phyloP scores from a whole-genome alignment of 257 asterid species.

The Solanum gandarillasii region DNA sequence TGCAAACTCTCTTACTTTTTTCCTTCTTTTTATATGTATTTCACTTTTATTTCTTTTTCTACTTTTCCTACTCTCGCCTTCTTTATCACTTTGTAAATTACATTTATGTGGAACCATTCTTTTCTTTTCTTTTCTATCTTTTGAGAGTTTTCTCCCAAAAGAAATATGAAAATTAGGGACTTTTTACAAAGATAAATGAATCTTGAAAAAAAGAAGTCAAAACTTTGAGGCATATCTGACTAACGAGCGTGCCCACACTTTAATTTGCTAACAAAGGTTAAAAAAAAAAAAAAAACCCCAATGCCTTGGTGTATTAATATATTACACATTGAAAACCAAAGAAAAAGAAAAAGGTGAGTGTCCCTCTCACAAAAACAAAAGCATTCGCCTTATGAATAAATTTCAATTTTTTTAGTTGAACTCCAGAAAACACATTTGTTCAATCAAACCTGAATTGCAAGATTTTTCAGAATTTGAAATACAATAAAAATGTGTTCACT shows the following conservation, averaged over 20 bases:
- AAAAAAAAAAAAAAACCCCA: not conserved
- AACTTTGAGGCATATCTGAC: slow-evolving; percentile 6
- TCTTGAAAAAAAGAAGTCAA: slow-evolving; percentile 27
- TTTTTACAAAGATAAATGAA: not conserved
- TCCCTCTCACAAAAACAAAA: slow-evolving; percentile 1
- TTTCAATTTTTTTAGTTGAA: no score
- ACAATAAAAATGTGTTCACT: not conserved
- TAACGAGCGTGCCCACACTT: slow-evolving; percentile 21
- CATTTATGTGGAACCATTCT: not conserved
- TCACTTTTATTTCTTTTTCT: slow-evolving; percentile 5
- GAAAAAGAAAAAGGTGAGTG: not conserved
- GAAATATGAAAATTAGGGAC: not conserved
- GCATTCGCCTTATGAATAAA: not conserved
- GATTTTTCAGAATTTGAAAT: no score
- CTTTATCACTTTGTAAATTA: not conserved
- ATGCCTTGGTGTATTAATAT: not conserved
- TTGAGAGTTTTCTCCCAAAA: not conserved
- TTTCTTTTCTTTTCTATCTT: not conserved
- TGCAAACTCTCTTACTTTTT: not conserved
- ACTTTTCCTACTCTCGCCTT: not conserved
- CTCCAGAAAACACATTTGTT: no score
- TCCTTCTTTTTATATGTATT: not conserved
- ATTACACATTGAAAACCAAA: not conserved
- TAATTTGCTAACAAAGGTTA: not conserved
- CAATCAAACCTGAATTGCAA: not conserved